These are phyloP conservation scores for Botrytis deweyae DNA, from an alignment of 2,329 filamentous ascomycete genomes.

Conservation along the genomic window DNA sequence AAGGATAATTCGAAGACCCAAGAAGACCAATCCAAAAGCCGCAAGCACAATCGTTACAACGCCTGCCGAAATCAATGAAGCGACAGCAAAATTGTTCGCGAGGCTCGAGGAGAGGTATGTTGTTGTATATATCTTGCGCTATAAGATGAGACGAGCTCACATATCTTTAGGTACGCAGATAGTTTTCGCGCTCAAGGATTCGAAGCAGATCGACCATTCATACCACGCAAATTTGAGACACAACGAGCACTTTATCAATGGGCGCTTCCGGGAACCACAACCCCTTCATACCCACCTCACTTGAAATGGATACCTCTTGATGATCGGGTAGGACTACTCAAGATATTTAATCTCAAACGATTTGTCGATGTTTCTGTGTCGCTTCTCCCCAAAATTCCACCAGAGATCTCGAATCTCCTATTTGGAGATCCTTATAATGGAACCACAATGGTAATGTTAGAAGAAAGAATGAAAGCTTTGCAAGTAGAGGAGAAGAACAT, in stretches of 20 bases:
- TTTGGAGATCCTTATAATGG: conserved; percentile 22
- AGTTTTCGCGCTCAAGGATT: conserved; percentile 7
- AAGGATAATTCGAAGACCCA: conserved; percentile 10
- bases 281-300: conserved; percentile 35
- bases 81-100: conserved; percentile 5
- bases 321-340: conserved; percentile 29
- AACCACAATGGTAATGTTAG: conserved; percentile 21
- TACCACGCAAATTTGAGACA: conserved; percentile 15
- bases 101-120: conserved; percentile 9
- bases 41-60: not conserved
- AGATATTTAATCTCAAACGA: conserved; percentile 36
- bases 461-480: conserved; percentile 11
- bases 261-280: conserved; percentile 15
- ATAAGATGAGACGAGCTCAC: not conserved
- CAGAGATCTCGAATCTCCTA: conserved; percentile 19
- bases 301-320: conserved; percentile 34
- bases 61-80: conserved; percentile 15
- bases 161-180: not conserved
- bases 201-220: conserved; percentile 7
- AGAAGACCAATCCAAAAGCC: not conserved
- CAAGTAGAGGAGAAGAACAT: conserved; percentile 12
- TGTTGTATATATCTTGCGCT: not conserved
- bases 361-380: conserved; percentile 30
- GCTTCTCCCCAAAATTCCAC: conserved; percentile 33
- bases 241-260: conserved; percentile 22